Evolutionary conservation across 2,329 filamentous ascomycete genomes (phyloP).

Genomic region (Phialemoniopsis sp.): DNA sequence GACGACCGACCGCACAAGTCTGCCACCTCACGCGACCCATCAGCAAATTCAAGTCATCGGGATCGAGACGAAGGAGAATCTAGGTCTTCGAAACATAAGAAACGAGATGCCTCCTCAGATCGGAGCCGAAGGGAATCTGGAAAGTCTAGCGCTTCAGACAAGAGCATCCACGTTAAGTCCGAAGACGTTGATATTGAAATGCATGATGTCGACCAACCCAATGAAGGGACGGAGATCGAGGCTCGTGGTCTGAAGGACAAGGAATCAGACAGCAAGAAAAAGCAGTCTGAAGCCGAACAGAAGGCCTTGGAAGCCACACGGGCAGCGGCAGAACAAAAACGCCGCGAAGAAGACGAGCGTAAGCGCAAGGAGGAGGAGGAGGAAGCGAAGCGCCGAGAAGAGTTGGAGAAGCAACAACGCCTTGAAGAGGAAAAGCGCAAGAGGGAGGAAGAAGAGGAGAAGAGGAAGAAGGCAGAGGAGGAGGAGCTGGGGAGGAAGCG

Average conservation of each 20-base stretch:
- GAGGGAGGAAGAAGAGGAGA: constrained; percentile 28
- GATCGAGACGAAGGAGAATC: constrained; percentile 37
- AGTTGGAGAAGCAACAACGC: constrained; percentile 19
- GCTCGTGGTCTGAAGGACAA: constrained; percentile 13
- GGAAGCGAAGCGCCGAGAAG: constrained; percentile 17
- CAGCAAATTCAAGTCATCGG: constrained; percentile 26
- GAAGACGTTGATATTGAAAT: constrained; percentile 55
- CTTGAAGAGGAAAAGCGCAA: constrained; percentile 23
- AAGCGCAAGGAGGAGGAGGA: constrained; percentile 18
- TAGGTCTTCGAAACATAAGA: constrained; percentile 27
- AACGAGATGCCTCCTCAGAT: constrained; percentile 22
- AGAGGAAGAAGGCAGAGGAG: constrained; percentile 29
- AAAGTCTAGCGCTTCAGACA: constrained; percentile 37
- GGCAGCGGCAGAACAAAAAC: constrained; percentile 24
- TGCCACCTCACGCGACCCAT: constrained; percentile 32
- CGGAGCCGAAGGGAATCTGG: constrained; percentile 35
- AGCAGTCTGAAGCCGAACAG: constrained; percentile 25
- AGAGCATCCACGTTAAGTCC: constrained; percentile 52
- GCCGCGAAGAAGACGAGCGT: constrained; percentile 13
- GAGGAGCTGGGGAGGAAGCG: constrained; percentile 30
- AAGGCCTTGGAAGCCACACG: constrained; percentile 18
- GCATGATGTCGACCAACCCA: constrained; percentile 35
- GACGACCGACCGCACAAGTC: constrained; percentile 42
- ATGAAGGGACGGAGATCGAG: constrained; percentile 16
- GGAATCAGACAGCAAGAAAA: constrained; percentile 26